Evolutionary conservation across 2,329 filamentous ascomycete genomes (phyloP).

Genomic region (Cladosporium sp.): DNA sequence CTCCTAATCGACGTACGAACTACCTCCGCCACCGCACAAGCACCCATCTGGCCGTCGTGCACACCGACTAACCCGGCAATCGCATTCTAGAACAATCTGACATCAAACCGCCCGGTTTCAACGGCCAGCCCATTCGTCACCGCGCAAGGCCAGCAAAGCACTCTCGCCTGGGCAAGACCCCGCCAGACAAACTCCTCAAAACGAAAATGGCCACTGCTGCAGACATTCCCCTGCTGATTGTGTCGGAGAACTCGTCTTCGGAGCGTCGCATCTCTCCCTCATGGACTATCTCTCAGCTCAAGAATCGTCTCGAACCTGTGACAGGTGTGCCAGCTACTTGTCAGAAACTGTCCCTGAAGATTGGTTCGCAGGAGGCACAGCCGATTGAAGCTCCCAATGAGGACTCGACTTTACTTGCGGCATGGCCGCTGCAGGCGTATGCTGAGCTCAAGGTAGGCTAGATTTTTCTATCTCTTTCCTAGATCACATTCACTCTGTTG

Average conservation of each 20-base stretch:
- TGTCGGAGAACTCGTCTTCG: slow-evolving; percentile 70
- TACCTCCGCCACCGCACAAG: background rate
- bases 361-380: slow-evolving; percentile 57
- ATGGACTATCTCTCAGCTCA: slow-evolving; percentile 82
- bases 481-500: no score
- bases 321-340: slow-evolving; percentile 80
- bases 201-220: slow-evolving; percentile 36
- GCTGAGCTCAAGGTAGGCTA: slow-evolving; percentile 71
- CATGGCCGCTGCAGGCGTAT: slow-evolving; percentile 66
- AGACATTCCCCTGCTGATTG: slow-evolving; percentile 71
- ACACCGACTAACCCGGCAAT: background rate
- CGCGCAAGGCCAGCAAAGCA: no score
- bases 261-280: slow-evolving; percentile 89
- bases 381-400: slow-evolving; percentile 68
- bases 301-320: slow-evolving; percentile 82
- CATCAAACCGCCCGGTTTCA: background rate
- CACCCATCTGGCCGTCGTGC: background rate
- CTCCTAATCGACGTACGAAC: background rate
- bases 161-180: no score
- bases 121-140: background rate
- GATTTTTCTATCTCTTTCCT: no score
- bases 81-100: background rate
- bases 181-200: background rate
- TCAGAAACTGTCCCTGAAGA: slow-evolving; percentile 70
- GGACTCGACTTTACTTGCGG: slow-evolving; percentile 60